Base-by-base conservation (phyloP, 2,329 filamentous ascomycete genomes). In the Ascocoryne sarcoides region DNA sequence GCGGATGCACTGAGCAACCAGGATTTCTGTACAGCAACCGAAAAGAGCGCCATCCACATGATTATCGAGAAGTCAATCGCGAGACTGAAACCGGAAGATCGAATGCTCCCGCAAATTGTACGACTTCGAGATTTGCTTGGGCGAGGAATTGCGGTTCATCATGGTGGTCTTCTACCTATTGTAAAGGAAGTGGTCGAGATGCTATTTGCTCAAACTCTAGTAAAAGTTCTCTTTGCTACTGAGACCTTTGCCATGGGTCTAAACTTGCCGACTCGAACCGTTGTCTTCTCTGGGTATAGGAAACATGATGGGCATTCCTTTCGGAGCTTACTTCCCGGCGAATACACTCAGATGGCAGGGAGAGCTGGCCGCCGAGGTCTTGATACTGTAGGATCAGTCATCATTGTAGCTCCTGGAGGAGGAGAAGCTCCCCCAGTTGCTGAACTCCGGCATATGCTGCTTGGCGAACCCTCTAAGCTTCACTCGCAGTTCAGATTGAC, bases 191-290 rank as follows among this genome's bases (percentile, higher is more conserved):
- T 96, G 17, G 92, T 98, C 1, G 92, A 98, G 62, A 94, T 98
- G 39, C 65, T 98, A 12, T 98, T 98, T 54, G 90, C 92, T 0
- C 88, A 86, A 62, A 93, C 89, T 1, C 67, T 98, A 40, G 92
- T 98, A 43, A 98, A 98, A 63, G 84, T 98, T 3, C 73, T 98
- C 2, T 98, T 98, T 57, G 92, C 92, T 0, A 98, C 92, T 0
- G 92, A 98, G 61, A 98, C 92, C 0, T 98, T 98, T 62, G 92
- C 92, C 26, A 98, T 98, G 89, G 92, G 92, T 19, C 71, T 98
- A 21, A 98, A 98, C 58, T 66, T 98, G 42, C 92, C 92, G 0
- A 98, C 92, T 1, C 76, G 92, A 50, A 98, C 92, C 1, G 92
- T 98, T 0, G 90, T 96, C 2, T 98, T 98, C 62, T 96, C 92